A percentile compares a stretch with the other conserved stretches of the same genome.
Evolutionary conservation across 305 asterid species (phyloP).

Genomic region (Caryopteris hybrid): DNA sequence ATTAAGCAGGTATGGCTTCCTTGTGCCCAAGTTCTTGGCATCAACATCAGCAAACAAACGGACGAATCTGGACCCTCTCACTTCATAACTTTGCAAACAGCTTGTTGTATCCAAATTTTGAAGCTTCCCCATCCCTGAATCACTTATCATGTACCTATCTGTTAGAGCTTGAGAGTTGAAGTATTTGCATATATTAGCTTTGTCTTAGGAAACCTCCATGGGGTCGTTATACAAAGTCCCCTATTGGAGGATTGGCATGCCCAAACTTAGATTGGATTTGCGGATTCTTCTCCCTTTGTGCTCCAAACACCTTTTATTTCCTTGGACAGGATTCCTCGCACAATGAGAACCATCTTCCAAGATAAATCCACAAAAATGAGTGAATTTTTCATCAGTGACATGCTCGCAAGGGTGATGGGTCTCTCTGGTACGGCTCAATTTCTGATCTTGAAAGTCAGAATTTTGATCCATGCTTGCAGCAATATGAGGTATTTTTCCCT

Average conservation of each 20-base stretch:
- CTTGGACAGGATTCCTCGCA: slow-evolving; percentile 34
- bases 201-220: not conserved
- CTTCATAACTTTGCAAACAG: not conserved
- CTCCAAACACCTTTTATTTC: slow-evolving; percentile 69
- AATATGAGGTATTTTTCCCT: not conserved
- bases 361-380: slow-evolving; percentile 50
- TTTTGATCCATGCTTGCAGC: not conserved
- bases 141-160: too few species aligned
- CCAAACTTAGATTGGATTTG: slow-evolving; percentile 10
- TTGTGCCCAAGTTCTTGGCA: not conserved
- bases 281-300: slow-evolving; percentile 64
- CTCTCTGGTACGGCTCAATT: not conserved
- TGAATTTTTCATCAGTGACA: slow-evolving; percentile 2
- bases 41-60: not conserved
- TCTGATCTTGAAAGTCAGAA: slow-evolving; percentile 6
- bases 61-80: not conserved
- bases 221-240: not conserved
- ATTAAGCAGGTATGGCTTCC: not conserved
- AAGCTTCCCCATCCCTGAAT: too few species aligned
- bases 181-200: not conserved
- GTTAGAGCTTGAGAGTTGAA: not conserved
- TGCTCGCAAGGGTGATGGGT: too few species aligned
- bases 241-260: not conserved
- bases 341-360: slow-evolving; percentile 57
- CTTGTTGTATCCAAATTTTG: too few species aligned